phyloP scores from a whole-genome alignment of 208 protist genomes.

The Leishmania amazonensis region DNA sequence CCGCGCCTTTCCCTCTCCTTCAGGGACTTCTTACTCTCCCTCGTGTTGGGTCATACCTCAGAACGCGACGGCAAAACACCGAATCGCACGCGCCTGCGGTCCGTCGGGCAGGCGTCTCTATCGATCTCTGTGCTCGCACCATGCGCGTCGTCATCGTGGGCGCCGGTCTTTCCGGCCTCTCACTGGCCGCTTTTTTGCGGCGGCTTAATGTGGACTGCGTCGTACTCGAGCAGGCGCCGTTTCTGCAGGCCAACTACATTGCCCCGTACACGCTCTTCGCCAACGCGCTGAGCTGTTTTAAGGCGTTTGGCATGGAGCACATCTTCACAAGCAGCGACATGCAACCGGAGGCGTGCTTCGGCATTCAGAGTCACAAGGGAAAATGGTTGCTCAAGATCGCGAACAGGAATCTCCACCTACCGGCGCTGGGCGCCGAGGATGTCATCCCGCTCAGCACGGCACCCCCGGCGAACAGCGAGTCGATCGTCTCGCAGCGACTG shows the following conservation, averaged over 20 bases:
- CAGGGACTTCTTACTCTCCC: neutral
- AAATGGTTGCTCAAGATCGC: constrained; percentile 64
- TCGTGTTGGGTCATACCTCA: neutral
- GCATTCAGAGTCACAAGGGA: constrained; percentile 56
- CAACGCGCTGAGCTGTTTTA: constrained; percentile 89
- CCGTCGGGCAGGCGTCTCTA: neutral
- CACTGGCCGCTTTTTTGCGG: constrained; percentile 76
- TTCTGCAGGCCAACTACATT: constrained; percentile 63
- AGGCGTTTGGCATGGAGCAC: constrained; percentile 82
- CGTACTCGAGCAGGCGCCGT: constrained; percentile 83
- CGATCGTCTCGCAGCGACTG: constrained; percentile 77
- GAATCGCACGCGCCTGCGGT: neutral
- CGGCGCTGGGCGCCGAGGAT: constrained; percentile 62
- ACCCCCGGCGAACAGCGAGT: constrained; percentile 78
- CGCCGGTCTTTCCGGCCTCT: constrained; percentile 81
- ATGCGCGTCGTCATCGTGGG: constrained; percentile 83
- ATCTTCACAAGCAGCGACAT: constrained; percentile 47
- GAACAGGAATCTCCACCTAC: constrained; percentile 64
- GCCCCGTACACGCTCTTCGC: constrained; percentile 79
- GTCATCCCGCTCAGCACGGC: constrained; percentile 79
- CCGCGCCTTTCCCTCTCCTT: neutral
- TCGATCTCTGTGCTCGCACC: neutral
- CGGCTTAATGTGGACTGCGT: constrained; percentile 86
- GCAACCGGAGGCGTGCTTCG: constrained; percentile 66
- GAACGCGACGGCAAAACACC: neutral